Evolutionary conservation across 2,329 filamentous ascomycete species (phyloP).

Genomic region (Nemania sp.): DNA sequence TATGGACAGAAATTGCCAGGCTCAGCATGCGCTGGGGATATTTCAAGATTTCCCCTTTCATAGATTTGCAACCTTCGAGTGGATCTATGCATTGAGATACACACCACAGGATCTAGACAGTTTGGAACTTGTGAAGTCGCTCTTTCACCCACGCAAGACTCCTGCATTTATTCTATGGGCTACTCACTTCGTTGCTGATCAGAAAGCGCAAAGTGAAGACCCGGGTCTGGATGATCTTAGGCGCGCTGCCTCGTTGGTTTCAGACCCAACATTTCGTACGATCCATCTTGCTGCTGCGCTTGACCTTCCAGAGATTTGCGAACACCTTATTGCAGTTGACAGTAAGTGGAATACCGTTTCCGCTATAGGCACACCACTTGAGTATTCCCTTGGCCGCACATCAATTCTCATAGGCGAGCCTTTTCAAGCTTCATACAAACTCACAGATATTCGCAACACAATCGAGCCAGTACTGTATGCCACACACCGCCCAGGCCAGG

Average conservation of each 20-base stretch:
- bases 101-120: neutral
- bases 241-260: neutral
- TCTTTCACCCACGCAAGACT: conserved; percentile 32
- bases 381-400: conserved; percentile 12
- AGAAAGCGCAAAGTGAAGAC: neutral
- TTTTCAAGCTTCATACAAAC: neutral
- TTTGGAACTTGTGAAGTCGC: conserved; percentile 20
- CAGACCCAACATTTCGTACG: conserved; percentile 13
- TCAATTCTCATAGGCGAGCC: neutral
- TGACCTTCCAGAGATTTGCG: conserved; percentile 26
- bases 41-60: neutral
- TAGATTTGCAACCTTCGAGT: neutral
- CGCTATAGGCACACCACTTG: conserved; percentile 11
- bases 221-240: neutral
- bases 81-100: neutral
- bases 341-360: conserved; percentile 14
- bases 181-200: neutral
- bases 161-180: conserved; percentile 32
- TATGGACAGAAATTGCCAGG: neutral
- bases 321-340: conserved; percentile 16
- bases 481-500: conserved; percentile 15
- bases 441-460: neutral
- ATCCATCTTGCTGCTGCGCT: conserved; percentile 24
- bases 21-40: neutral
- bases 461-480: neutral